phyloP scores from a whole-genome alignment of 306 rosid genomes.

The Cucurbita argyrosperma region DNA sequence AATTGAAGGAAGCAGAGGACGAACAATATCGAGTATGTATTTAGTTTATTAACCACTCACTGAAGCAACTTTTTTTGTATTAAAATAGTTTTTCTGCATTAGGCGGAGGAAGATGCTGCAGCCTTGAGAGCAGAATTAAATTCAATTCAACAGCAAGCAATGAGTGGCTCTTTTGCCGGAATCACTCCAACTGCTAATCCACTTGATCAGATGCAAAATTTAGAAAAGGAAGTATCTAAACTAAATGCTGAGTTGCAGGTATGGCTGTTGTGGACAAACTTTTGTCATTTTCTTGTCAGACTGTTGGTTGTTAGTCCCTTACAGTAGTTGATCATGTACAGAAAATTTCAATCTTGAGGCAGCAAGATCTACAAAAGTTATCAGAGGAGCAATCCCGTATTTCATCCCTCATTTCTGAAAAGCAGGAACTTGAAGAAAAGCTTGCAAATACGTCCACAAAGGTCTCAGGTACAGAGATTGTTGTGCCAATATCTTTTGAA shows the following conservation, averaged over 20 bases:
- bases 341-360: constrained; percentile 68
- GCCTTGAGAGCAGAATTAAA: constrained; percentile 81
- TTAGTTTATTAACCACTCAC: constrained; percentile 1
- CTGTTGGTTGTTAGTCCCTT: constrained; percentile 14
- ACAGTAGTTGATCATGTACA: constrained; percentile 18
- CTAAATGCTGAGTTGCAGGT: constrained; percentile 65
- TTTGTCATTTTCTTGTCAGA: constrained; percentile 5
- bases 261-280: background rate
- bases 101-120: constrained; percentile 99
- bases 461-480: constrained; percentile 36
- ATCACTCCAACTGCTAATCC: constrained; percentile 30
- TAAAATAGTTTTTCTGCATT: constrained; percentile 23
- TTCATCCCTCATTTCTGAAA: constrained; percentile 47
- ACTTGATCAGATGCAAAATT: constrained; percentile 44
- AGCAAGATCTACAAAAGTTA: constrained; percentile 58
- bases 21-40: constrained; percentile 81
- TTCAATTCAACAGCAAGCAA: constrained; percentile 69
- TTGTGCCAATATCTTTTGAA: background rate
- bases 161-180: constrained; percentile 39
- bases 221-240: constrained; percentile 63
- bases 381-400: constrained; percentile 45
- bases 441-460: constrained; percentile 32
- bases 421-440: constrained; percentile 69
- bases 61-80: background rate
- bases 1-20: constrained; percentile 82